Conservation (phyloP, 495 filamentous ascomycete species). For the Terfezia claveryi region DNA sequence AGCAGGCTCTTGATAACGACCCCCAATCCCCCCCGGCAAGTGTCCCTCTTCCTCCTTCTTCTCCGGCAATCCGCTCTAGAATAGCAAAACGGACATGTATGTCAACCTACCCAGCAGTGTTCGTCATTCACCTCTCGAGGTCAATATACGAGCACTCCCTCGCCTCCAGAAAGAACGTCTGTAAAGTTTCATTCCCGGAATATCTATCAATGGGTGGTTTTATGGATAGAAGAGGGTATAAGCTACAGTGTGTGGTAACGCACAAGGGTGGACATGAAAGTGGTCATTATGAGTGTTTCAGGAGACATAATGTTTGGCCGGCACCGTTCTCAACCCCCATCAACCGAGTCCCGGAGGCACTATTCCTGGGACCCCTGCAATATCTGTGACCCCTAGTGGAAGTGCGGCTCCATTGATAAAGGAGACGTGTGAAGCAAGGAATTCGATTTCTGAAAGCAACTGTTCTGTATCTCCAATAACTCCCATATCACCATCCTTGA, state of each 20-base stretch:
- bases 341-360: conserved; percentile 34
- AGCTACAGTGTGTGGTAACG: conserved; percentile 66
- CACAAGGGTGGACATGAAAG: conserved; percentile 93
- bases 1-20: conserved; percentile 43
- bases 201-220: conserved; percentile 58
- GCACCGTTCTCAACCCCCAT: conserved; percentile 52
- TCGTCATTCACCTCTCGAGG: conserved; percentile 78
- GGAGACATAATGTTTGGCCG: conserved; percentile 51
- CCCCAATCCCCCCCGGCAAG: conserved; percentile 55
- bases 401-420: conserved; percentile 1
- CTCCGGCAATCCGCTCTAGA: conserved; percentile 51
- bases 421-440: background rate
- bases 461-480: background rate
- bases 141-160: conserved; percentile 61
- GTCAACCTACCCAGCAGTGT: conserved; percentile 61
- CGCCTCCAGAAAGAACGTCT: conserved; percentile 72
- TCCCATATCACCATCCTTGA: background rate
- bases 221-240: conserved; percentile 55
- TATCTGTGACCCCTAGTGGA: conserved; percentile 13
- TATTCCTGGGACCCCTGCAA: conserved; percentile 15
- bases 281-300: conserved; percentile 92
- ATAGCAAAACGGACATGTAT: conserved; percentile 77
- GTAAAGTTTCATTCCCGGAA: conserved; percentile 84
- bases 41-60: conserved; percentile 50
- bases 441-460: background rate